Evolutionary conservation across 2,329 filamentous ascomycete species (phyloP), one percentile per base, ranked within the genome.

Genomic region (Sporothrix humicola): DNA sequence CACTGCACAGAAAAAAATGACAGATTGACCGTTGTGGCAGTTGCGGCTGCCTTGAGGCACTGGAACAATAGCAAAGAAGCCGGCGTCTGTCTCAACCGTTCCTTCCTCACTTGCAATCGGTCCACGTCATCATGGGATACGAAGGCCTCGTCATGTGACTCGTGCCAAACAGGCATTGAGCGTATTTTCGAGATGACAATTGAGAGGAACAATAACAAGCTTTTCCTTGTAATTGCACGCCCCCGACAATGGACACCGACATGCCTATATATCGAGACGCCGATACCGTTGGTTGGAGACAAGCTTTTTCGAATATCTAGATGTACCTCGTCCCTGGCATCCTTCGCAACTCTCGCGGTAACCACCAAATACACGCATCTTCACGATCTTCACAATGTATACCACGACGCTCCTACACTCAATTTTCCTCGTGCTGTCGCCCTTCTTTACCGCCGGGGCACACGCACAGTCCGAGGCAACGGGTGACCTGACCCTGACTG

Each of bases 101-200:
- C 66, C n/a, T 69, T 56, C 50, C 50, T n/a, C 42, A 12, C 46
- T 37, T 50, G n/a, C n/a, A 23, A 15, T 44, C 50, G 9, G 66
- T 69, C 68, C 52, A 58, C 52, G 68, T 58, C 68, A 70, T 58
- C 52, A 48, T 48, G 52, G 52, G 68, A 70, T 46, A 58, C 68
- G 31, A 44, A 13, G 37, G 37, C 52, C 37, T 58, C 52, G 31
- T 44, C 54, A 37, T 70, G 68, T 46, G 52, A 70, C 68, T 37
- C 15, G 48, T 23, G 52, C 68, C 20, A 56, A 56, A 56, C 10
- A 20, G 17, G 42, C 2, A 46, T 46, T 12, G 48, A 54, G 48
- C 44, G 12, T 17, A 23, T 42, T 26, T 23, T 69, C 63, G 63
- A 48, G 65, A 48, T 61, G 44, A 26, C 23, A 23, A 15, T 46